Evolutionary conservation across 176 grass and related monocot genomes (phyloP), one percentile per base, ranked within the genome.

Genomic region (Carex kokanica): DNA sequence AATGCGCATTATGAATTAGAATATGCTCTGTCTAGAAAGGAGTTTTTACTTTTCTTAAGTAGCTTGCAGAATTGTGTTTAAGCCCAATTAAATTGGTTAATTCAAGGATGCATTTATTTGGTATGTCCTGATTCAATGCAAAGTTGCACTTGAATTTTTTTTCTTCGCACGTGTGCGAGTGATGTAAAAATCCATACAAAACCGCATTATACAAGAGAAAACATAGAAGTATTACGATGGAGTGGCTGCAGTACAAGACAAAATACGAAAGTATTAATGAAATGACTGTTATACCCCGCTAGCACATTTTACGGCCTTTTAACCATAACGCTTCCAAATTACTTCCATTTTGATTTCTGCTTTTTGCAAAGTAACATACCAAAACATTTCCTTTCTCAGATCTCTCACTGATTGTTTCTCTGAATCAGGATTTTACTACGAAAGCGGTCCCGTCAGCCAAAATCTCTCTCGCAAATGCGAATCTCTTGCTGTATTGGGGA

Each of bases 381-480:
- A 41, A 70, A 60, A 27, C 29, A 11, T 21, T 15, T 86, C 57
- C 69, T 60, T 74, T 61, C 68, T 89, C 85, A 16, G 85, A 57
- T 81, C 60, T 81, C 21, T 56, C 25, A 77, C 71, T 16, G 40
- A 83, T n/a, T 23, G 60, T 45, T 61, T 34, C 87, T 77, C 80
- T 82, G 54, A 82, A 66, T 80, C 91, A 99, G 96, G 88, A 83
- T 85, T 84, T 86, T 82, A 88, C 65, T 77, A 83, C 57, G 91
- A 91, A 82, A 89, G 83, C 82, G 89, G 75, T 71, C 80, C 85
- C 81, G 45, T 85, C 72, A 99, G 87, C 88, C 96, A 94, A 88
- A 95, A 99, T 86, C 93, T 99, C 80, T 95, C 91, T 65, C 88
- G 86, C 61, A 99, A 99, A 87, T 99, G 96, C 21, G 96, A 99